Conservation (phyloP, 352 stramenopile species). For the Pelagophyceae sp. region DNA sequence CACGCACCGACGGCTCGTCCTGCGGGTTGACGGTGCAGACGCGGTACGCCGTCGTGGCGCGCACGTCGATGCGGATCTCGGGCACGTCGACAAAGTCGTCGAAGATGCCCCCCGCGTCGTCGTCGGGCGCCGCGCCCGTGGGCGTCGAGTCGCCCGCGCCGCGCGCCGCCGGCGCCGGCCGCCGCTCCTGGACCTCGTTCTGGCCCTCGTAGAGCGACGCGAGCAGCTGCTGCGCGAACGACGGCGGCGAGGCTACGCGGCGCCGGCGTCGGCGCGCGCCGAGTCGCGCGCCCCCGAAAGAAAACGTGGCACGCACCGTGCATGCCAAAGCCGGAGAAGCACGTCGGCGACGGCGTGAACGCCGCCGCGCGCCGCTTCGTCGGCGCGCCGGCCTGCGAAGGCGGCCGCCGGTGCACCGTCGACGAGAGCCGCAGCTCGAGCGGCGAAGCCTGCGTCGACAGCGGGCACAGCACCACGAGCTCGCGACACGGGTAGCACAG, state of each 20-base stretch:
- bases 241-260: not conserved
- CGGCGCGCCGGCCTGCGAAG: too few species aligned
- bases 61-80: not conserved
- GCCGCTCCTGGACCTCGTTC: too few species aligned
- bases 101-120: not conserved
- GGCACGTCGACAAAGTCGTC: too few species aligned
- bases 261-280: not conserved
- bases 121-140: not conserved
- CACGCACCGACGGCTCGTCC: not conserved
- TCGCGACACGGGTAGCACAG: not conserved
- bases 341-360: too few species aligned
- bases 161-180: not conserved
- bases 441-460: not conserved
- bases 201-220: too few species aligned
- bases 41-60: slow-evolving; percentile 6
- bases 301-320: too few species aligned
- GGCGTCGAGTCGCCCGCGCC: not conserved
- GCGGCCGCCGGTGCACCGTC: not conserved
- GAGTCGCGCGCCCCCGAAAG: too few species aligned
- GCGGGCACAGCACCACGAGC: slow-evolving; percentile 2
- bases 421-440: not conserved
- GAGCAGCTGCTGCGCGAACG: not conserved
- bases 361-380: not conserved
- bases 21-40: slow-evolving; percentile 10
- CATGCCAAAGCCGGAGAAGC: too few species aligned